phyloP scores from a whole-genome alignment of 306 rosid genomes.

The Rosa lucieae region DNA sequence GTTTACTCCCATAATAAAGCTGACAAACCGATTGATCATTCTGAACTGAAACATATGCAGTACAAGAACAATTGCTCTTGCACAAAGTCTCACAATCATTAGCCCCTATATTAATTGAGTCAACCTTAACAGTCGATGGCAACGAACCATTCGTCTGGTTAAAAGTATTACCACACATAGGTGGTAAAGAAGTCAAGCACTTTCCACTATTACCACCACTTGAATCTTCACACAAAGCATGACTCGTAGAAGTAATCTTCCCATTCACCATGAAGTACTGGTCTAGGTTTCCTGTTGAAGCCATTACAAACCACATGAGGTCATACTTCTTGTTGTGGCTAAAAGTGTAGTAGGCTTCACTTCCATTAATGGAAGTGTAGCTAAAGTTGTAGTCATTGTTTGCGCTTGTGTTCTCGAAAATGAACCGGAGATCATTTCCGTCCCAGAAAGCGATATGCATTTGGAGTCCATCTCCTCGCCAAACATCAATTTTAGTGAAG shows the following conservation, averaged over 20 bases:
- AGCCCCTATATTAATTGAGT: neutral
- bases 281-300: conserved; percentile 19
- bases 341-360: conserved; percentile 15
- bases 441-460: conserved; percentile 19
- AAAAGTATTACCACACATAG: conserved; percentile 9
- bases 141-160: conserved; percentile 17
- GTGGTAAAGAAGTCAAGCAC: conserved; percentile 15
- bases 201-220: conserved; percentile 6
- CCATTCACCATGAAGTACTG: conserved; percentile 3
- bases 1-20: conserved; percentile 5
- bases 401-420: conserved; percentile 6
- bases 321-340: neutral
- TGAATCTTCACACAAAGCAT: conserved; percentile 14
- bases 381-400: conserved; percentile 13
- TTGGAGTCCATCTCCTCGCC: conserved; percentile 20
- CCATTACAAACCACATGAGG: conserved; percentile 26
- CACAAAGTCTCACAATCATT: conserved; percentile 20
- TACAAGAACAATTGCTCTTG: conserved; percentile 31
- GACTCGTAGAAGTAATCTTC: conserved; percentile 12
- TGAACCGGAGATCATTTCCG: conserved; percentile 6
- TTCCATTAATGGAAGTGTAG: neutral
- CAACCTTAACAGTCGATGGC: neutral
- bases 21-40: conserved; percentile 10
- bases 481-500: neutral
- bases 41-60: conserved; percentile 8